A percentile compares a stretch with the other conserved stretches of the same genome.
Evolutionary conservation across 2,329 filamentous ascomycete species (phyloP).

Genomic region (Pyrenochaeta sp.): DNA sequence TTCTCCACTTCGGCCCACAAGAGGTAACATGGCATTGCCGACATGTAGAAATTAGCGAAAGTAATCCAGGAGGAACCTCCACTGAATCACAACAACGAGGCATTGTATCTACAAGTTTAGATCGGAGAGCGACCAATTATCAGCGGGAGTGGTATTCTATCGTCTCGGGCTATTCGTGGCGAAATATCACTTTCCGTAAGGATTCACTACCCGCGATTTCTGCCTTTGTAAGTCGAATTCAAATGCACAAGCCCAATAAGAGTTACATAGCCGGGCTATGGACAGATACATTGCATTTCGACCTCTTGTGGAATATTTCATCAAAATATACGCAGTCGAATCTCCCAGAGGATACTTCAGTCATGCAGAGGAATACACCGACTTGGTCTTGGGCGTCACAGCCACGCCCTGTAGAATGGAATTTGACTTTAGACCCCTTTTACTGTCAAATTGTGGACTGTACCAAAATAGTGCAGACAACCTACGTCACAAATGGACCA

Average conservation of each 20-base stretch:
- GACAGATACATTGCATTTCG: neutral
- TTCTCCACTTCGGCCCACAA: slow-evolving; percentile 12
- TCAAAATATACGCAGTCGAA: too few relatives aligned
- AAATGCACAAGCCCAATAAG: neutral
- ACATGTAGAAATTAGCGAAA: too few relatives aligned
- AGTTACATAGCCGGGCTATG: neutral
- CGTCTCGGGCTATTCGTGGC: neutral
- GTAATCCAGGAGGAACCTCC: too few relatives aligned
- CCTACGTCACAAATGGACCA: neutral
- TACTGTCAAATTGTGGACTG: too few relatives aligned
- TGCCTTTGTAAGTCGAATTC: neutral
- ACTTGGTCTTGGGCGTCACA: neutral
- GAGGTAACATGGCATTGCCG: slow-evolving; percentile 18
- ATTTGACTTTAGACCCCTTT: too few relatives aligned
- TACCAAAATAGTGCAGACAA: neutral
- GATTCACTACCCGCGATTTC: neutral
- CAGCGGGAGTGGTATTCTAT: neutral
- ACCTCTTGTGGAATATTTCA: neutral
- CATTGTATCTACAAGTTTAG: too few relatives aligned
- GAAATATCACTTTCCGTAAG: neutral
- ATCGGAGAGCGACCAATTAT: too few relatives aligned
- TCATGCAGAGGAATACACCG: too few relatives aligned
- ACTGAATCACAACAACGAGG: too few relatives aligned
- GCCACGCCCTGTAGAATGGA: too few relatives aligned
- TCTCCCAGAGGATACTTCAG: too few relatives aligned